Percentiles rank a stretch among this genome's conserved stretches.
phyloP scores from a whole-genome alignment of 2,329 filamentous ascomycete genomes.

The Apiospora koreana region DNA sequence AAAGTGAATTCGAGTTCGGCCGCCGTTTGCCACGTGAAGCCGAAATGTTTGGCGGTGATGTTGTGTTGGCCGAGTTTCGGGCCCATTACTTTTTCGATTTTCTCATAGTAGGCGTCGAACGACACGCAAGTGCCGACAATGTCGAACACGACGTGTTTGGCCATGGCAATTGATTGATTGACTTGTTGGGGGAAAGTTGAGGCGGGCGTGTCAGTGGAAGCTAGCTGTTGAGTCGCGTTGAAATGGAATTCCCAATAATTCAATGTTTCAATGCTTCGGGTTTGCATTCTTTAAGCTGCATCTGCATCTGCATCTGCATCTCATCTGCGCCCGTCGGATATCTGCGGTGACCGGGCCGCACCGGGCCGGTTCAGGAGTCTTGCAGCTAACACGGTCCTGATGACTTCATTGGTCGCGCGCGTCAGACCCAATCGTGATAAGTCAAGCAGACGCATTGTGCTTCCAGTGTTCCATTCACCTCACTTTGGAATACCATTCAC shows the following conservation, averaged over 20 bases:
- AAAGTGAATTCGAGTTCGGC: conserved; percentile 53
- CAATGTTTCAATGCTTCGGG: not conserved
- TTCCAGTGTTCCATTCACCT: no score
- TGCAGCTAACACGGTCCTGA: not conserved
- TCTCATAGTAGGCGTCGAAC: conserved; percentile 44
- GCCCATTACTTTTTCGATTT: conserved; percentile 43
- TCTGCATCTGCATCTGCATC: not conserved
- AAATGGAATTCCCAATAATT: no score
- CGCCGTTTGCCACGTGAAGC: conserved; percentile 47
- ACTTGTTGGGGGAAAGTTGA: not conserved
- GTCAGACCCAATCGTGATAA: not conserved
- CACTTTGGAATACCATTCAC: no score
- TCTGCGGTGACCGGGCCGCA: not conserved
- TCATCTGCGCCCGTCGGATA: not conserved
- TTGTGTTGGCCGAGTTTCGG: conserved; percentile 37
- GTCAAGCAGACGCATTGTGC: not conserved
- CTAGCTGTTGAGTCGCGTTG: no score
- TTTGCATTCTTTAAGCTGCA: not conserved
- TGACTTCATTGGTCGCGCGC: not conserved
- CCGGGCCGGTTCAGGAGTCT: not conserved
- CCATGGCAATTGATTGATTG: not conserved
- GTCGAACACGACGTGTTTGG: conserved; percentile 50
- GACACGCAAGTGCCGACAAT: conserved; percentile 54
- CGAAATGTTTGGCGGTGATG: conserved; percentile 44
- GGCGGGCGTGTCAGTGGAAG: not conserved